Conservation (phyloP, 1,139 yeast genomes). For the Hansenula lynferdii region DNA sequence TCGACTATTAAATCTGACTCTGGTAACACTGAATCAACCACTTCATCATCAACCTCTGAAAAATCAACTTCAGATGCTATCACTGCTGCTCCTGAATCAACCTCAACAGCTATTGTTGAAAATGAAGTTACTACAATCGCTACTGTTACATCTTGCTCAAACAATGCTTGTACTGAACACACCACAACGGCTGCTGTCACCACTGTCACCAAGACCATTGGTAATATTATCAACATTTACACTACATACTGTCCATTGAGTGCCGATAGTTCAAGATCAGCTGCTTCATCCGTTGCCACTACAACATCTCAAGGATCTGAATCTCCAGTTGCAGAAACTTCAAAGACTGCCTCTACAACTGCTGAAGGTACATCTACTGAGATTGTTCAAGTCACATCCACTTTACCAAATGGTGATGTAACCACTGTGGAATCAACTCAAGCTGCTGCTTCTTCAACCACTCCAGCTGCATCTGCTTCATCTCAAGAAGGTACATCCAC, state of each 20-base stretch:
- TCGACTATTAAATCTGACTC: too few relatives aligned
- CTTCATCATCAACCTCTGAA: too few relatives aligned
- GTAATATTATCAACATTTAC: conserved; percentile 4
- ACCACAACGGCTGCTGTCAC: conserved; percentile 2
- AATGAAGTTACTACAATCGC: conserved; percentile 2
- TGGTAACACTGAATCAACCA: too few relatives aligned
- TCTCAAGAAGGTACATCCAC: too few relatives aligned
- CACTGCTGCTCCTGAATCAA: too few relatives aligned
- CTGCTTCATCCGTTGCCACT: not conserved
- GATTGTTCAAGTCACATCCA: not conserved
- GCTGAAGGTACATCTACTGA: not conserved
- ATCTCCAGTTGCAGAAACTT: not conserved
- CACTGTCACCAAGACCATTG: conserved; percentile 3
- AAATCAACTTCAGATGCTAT: too few relatives aligned
- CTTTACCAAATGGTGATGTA: conserved; percentile 1
- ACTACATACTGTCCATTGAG: conserved; percentile 7
- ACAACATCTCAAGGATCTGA: too few relatives aligned
- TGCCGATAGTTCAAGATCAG: not conserved
- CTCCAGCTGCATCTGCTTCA: not conserved
- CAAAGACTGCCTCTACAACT: not conserved
- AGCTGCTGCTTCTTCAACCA: not conserved
- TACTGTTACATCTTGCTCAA: conserved; percentile 5
- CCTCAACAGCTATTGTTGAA: conserved; percentile 2
- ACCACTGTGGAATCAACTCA: not conserved
- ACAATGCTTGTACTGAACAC: conserved; percentile 1